phyloP scores from a whole-genome alignment of 2,329 filamentous ascomycete genomes.

The Fusarium humuli region DNA sequence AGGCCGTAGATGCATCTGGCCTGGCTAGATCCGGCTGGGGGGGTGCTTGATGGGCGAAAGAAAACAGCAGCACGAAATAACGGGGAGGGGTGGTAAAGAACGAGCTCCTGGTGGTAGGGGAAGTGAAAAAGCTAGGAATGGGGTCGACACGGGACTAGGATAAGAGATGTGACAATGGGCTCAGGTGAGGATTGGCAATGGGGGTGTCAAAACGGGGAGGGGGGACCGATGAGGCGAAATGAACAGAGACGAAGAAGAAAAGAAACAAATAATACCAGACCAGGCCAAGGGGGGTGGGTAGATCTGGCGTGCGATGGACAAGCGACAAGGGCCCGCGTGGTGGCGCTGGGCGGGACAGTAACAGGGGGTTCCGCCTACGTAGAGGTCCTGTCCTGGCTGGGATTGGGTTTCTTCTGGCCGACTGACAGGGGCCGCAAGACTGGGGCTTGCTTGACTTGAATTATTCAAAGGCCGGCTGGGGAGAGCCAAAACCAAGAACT shows the following conservation, averaged over 20 bases:
- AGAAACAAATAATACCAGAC: conserved; percentile 42
- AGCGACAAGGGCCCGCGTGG: conserved; percentile 50
- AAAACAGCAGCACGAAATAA: conserved; percentile 34
- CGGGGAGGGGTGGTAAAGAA: conserved; percentile 39
- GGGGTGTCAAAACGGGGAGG: conserved; percentile 41
- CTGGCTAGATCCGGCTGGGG: conserved; percentile 49
- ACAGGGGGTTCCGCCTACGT: conserved; percentile 38
- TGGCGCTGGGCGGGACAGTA: conserved; percentile 50
- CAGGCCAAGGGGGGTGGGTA: conserved; percentile 44
- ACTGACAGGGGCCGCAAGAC: conserved; percentile 32
- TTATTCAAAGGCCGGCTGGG: conserved; percentile 21
- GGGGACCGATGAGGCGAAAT: conserved; percentile 42
- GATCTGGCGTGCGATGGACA: conserved; percentile 51
- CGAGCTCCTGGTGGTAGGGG: conserved; percentile 38
- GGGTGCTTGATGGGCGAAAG: conserved; percentile 38
- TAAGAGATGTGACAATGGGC: conserved; percentile 45
- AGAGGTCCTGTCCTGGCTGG: conserved; percentile 33
- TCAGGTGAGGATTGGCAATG: conserved; percentile 46
- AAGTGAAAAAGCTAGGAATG: conserved; percentile 46
- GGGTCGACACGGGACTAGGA: conserved; percentile 46
- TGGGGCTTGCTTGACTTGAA: conserved; percentile 28
- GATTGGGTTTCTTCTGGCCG: conserved; percentile 35
- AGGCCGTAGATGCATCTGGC: conserved; percentile 54
- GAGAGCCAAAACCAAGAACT: conserved; percentile 33
- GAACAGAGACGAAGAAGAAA: conserved; percentile 41